phyloP scores from a whole-genome alignment of 805 yeast species.

The Monosporozyma unispora region DNA sequence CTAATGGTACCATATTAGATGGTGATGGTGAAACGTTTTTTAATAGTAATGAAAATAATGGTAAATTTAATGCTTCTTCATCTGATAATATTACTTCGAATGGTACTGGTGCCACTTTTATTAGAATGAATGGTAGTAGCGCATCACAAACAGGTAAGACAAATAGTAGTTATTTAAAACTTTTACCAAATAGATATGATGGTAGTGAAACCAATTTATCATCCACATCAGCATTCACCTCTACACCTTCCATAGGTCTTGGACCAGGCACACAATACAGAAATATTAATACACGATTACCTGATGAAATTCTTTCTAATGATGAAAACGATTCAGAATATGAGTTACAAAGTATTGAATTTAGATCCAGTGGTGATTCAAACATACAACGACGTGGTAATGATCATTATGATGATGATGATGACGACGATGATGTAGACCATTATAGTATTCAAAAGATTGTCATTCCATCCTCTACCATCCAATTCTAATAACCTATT shows the following conservation, averaged over 20 bases:
- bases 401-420: background rate
- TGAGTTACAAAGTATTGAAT: constrained; percentile 18
- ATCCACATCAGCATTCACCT: background rate
- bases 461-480: constrained; percentile 20
- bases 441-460: constrained; percentile 8
- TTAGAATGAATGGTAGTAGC: background rate
- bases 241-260: background rate
- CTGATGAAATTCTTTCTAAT: background rate
- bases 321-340: constrained; percentile 4
- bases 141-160: background rate
- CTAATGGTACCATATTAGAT: constrained; percentile 2
- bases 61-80: too few relatives aligned
- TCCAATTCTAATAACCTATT: constrained; percentile 20
- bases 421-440: background rate
- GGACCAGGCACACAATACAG: background rate
- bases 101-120: background rate
- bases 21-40: constrained; percentile 1
- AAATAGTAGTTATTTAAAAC: constrained; percentile 2
- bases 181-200: background rate
- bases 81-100: background rate
- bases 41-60: background rate
- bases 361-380: constrained; percentile 12
- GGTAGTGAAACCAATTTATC: background rate
- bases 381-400: constrained; percentile 5
- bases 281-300: background rate